Conservation (phyloP, 2,329 filamentous ascomycete genomes). For the Fusarium drepaniforme region DNA sequence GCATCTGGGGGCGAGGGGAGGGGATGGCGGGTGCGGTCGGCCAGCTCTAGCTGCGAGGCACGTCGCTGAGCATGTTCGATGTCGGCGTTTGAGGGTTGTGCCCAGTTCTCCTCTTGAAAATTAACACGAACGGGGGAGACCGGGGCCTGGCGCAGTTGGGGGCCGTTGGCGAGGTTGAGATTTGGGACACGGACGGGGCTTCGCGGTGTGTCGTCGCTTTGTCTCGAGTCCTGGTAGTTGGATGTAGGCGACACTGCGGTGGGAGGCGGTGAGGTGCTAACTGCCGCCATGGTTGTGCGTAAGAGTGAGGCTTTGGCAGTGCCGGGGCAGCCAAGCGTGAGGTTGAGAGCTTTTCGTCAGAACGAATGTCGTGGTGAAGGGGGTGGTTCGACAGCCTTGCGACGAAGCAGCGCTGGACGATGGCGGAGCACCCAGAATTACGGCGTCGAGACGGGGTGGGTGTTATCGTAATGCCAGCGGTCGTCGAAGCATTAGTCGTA, state of each 20-base stretch:
- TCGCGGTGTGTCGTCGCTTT: constrained; percentile 41
- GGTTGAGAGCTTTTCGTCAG: constrained; percentile 14
- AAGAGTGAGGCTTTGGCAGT: constrained; percentile 30
- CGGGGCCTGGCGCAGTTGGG: constrained; percentile 64
- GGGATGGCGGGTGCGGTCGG: constrained; percentile 39
- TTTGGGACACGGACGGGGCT: constrained; percentile 53
- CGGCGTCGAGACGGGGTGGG: not conserved
- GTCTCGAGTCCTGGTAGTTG: constrained; percentile 37
- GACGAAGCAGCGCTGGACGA: constrained; percentile 7
- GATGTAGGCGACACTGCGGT: constrained; percentile 47
- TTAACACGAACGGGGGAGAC: constrained; percentile 69
- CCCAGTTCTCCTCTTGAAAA: constrained; percentile 65
- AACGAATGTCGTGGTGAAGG: constrained; percentile 19
- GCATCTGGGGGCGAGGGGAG: constrained; percentile 44
- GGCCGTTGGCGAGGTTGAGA: constrained; percentile 49
- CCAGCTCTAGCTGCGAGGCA: constrained; percentile 42
- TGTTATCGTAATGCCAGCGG: constrained; percentile 6
- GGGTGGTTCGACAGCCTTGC: constrained; percentile 14
- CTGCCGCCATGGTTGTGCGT: constrained; percentile 48
- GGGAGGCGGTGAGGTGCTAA: constrained; percentile 50
- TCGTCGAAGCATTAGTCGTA: constrained; percentile 17
- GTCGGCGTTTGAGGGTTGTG: constrained; percentile 63
- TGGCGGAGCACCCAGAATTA: constrained; percentile 10
- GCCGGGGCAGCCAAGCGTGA: constrained; percentile 27
- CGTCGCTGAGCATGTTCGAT: constrained; percentile 57